Evolutionary conservation across 108 stramenopile genomes (phyloP), one percentile per base, ranked within the genome.

Genomic region (Pseudonitzschia multistriata): DNA sequence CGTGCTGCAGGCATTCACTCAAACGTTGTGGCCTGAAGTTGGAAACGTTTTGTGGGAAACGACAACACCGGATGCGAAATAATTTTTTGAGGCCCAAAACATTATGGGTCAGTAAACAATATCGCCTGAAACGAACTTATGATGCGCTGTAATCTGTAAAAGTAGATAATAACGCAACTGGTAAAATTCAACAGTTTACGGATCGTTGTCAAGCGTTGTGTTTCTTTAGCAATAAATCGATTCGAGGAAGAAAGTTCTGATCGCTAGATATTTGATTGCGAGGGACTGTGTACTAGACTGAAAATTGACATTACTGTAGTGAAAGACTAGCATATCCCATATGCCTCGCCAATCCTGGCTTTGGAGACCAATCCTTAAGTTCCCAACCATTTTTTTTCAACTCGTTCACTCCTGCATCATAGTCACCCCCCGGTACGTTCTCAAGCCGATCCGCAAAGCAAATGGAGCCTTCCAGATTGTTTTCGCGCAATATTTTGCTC

Each of bases 391-490:
- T 81, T 8, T 34, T 63, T 27, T 69, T 50, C 61, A 90, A 67
- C 39, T 81, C 86, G 2, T 50, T 52, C 13, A 39, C 48, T 21
- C 68, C 86, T 25, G 42, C 31, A 35, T 68, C 78, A 31, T 59
- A 21, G 30, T 87, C 84, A 10, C 83, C 82, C 13, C 84, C 82
- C 11, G 89, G 81, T 47, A 88, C 79, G 55, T 84, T 85, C 36
- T 85, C 84, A 29, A 90, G 76, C 55, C 86, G 73, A 62, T 90
- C 89, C 24, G 89, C 89, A 77, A 90, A 87, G 24, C 80, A 79
- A 19, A 90, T 33, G 3, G 75, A 66, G 0, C 65, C 70, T n/a
- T 45, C 68, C 31, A 28, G 28, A 33, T 31, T 50, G 24, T 48
- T 54, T 50, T 67, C 50, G 5, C 49, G 73, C 45, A 82, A 62